Base-by-base conservation (phyloP, 2,329 filamentous ascomycete species). In the Botrytis medusae region DNA sequence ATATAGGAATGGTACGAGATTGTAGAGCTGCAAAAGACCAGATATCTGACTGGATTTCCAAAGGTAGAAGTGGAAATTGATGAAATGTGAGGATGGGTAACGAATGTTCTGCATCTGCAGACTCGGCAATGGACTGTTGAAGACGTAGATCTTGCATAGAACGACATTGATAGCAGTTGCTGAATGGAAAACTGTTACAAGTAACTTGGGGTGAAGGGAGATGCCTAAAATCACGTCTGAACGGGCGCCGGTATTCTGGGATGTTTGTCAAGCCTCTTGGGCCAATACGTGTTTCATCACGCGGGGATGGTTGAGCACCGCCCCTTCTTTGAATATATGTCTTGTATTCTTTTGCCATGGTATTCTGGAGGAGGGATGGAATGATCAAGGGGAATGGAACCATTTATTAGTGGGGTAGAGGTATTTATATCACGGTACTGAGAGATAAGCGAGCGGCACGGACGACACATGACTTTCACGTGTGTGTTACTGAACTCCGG, bases 401-500 rank as follows among this genome's bases (percentile, higher is more conserved):
- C 3, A 32, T 20, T n/a, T 57, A 16, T n/a, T 57, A 16, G n/a
- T 32, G 51, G n/a, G 16, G 16, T 2, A 16, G 51, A 57, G n/a
- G 51, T 57, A 57, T 57, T 57, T 57, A 57, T 32, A 57, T 32
- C 10, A 18, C 1, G 2, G 14, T 20, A 29, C 7, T 29, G 51
- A 29, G n/a, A 29, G 51, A 9, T 32, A 18, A 57, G n/a, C n/a
- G 51, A 57, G 51, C 51, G 51, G 51, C 51, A 57, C n/a, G n/a
- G 51, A 57, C n/a, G 14, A 9, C 54, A 57, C 54, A 32, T 32
- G 54, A 32, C 54, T 29, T 57, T 57, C 14, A 57, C 54, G n/a
- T 57, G 54, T 16, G n/a, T 16, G 2, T 0, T 29, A 2, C 14
- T 18, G 6, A n/a, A 1, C 14, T 57, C 16, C 2, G 5, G 14